These are phyloP conservation scores for Thermomyces lanuginosus DNA, from an alignment of 2,329 filamentous ascomycete genomes.

Conservation along the genomic window DNA sequence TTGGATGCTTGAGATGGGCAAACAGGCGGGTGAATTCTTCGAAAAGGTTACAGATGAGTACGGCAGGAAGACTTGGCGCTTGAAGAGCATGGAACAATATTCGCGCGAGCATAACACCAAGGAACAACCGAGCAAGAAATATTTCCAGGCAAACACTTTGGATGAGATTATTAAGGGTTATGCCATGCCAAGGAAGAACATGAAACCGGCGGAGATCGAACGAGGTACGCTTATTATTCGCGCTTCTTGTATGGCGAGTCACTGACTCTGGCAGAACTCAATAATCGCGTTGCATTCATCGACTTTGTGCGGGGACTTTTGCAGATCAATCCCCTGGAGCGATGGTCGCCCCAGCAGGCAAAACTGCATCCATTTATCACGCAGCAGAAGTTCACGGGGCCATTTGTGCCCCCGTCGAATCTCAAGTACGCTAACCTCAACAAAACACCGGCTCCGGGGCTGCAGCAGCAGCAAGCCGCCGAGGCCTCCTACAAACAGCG, in stretches of 20 bases:
- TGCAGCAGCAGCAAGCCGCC: constrained; percentile 88
- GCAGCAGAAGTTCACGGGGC: constrained; percentile 89
- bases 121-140: constrained; percentile 98
- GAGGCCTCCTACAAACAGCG: constrained; percentile 88
- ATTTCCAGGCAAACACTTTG: constrained; percentile 84
- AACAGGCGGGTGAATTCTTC: constrained; percentile 93
- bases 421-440: constrained; percentile 73
- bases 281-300: constrained; percentile 91
- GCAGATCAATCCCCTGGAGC: constrained; percentile 85
- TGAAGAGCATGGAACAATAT: constrained; percentile 98
- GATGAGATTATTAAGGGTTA: constrained; percentile 97
- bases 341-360: constrained; percentile 95
- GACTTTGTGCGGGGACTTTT: constrained; percentile 90
- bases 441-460: constrained; percentile 77
- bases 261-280: constrained; percentile 58
- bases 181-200: constrained; percentile 96
- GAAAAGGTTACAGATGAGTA: constrained; percentile 88
- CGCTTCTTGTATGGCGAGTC: not conserved
- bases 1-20: constrained; percentile 99
- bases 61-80: constrained; percentile 70
- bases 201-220: constrained; percentile 94
- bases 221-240: constrained; percentile 48
- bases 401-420: constrained; percentile 95
- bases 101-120: constrained; percentile 89
- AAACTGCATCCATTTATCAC: constrained; percentile 98